Conservation (phyloP, 768 basidiomycete species). For the Infundibulicybe gibba region DNA sequence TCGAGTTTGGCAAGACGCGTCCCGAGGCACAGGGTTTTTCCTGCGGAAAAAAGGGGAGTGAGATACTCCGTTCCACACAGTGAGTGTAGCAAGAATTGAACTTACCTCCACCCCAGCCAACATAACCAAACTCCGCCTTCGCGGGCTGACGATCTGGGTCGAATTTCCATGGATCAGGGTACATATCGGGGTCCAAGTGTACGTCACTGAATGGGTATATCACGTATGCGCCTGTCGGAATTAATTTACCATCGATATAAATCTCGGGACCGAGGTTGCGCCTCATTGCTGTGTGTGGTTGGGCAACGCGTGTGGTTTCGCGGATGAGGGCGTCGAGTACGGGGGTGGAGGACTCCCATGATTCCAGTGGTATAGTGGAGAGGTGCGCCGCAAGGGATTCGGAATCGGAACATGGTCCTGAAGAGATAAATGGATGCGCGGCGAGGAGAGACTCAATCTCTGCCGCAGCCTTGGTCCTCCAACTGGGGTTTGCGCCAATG, state of each 20-base stretch:
- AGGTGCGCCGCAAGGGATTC: conserved; percentile 41
- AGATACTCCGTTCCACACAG: conserved; percentile 8
- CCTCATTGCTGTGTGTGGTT: conserved; percentile 80
- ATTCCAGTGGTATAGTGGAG: conserved; percentile 57
- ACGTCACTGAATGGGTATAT: conserved; percentile 80
- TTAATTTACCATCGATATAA: conserved; percentile 62
- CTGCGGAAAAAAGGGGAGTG: conserved; percentile 28
- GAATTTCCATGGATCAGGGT: conserved; percentile 76
- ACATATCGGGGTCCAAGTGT: conserved; percentile 68
- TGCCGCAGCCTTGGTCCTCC: conserved; percentile 54
- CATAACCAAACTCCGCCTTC: conserved; percentile 52
- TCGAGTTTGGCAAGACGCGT: conserved; percentile 72
- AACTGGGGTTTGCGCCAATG: conserved; percentile 63
- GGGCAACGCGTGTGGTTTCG: conserved; percentile 75
- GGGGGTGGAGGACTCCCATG: conserved; percentile 70
- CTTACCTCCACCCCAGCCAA: conserved; percentile 82
- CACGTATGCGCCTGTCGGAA: conserved; percentile 73
- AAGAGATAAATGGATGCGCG: conserved; percentile 23
- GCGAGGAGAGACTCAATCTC: conserved; percentile 59
- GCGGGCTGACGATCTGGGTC: conserved; percentile 55
- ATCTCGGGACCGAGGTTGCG: conserved; percentile 72
- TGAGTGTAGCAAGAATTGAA: conserved; percentile 13
- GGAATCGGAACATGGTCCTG: conserved; percentile 16
- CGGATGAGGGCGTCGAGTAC: conserved; percentile 69
- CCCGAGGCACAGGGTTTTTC: conserved; percentile 68